Conservation (phyloP, 1,139 yeast species). For the Yamadazyma songkhlaensis region DNA sequence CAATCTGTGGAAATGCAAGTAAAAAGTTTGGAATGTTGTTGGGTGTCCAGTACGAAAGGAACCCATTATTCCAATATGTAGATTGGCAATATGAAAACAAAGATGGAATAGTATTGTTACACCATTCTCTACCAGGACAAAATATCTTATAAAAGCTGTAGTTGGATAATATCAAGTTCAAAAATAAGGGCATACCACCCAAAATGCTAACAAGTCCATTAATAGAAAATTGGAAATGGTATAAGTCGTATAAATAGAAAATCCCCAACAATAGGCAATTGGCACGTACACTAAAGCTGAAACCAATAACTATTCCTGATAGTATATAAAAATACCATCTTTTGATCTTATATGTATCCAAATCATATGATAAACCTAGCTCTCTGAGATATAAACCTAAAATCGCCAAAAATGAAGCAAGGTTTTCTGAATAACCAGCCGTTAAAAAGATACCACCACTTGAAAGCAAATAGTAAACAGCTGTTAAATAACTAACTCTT, state of each 20-base stretch:
- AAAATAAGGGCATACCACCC: conserved; percentile 56
- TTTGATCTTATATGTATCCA: conserved; percentile 13
- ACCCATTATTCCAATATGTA: conserved; percentile 84
- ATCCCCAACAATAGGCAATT: conserved; percentile 75
- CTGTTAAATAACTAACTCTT: conserved; percentile 30
- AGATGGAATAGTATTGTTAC: conserved; percentile 53
- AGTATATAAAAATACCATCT: conserved; percentile 31
- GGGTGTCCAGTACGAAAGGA: conserved; percentile 75
- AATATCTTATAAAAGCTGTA: conserved; percentile 52
- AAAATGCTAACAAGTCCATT: conserved; percentile 20
- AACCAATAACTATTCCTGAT: conserved; percentile 59
- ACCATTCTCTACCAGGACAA: conserved; percentile 85
- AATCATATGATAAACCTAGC: conserved; percentile 24
- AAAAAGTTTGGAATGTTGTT: conserved; percentile 81
- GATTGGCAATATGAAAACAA: conserved; percentile 74
- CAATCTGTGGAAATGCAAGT: conserved; percentile 69
- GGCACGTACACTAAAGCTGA: conserved; percentile 65
- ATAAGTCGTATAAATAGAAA: conserved; percentile 58
- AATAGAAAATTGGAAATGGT: conserved; percentile 17
- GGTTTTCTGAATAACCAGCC: conserved; percentile 75
- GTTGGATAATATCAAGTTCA: conserved; percentile 45
- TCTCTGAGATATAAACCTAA: conserved; percentile 57
- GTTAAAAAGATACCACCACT: conserved; percentile 83
- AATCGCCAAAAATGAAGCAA: conserved; percentile 64
- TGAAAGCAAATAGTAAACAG: conserved; percentile 54